phyloP scores from a whole-genome alignment of 257 asterid genomes.

The Ophiorrhiza pumila region DNA sequence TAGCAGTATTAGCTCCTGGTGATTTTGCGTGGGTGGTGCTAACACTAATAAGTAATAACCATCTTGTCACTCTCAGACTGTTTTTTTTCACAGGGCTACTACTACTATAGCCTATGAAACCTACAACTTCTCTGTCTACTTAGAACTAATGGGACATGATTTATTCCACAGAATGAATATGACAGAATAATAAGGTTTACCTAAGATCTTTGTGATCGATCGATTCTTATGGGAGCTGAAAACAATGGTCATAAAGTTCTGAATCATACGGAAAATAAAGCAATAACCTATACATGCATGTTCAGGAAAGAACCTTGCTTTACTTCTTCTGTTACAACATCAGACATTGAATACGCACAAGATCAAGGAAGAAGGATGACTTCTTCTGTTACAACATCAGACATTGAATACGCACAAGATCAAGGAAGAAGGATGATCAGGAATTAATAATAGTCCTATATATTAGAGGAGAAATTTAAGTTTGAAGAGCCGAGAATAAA shows the following conservation, averaged over 20 bases:
- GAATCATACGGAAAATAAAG: conserved; percentile 10
- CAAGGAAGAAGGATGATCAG: neutral
- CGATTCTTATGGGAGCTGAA: conserved; percentile 50
- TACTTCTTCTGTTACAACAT: neutral
- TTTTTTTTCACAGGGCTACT: neutral
- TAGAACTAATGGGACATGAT: neutral
- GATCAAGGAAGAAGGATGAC: neutral
- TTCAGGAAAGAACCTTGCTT: neutral
- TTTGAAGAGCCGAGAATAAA: conserved; percentile 25
- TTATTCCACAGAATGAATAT: neutral
- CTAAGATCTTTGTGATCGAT: conserved; percentile 19
- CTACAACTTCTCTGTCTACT: conserved; percentile 11
- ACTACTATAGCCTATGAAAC: conserved; percentile 6
- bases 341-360: no score
- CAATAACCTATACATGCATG: neutral
- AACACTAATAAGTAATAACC: conserved; percentile 41
- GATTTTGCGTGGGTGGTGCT: conserved; percentile 68
- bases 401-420: no score
- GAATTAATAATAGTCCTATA: neutral
- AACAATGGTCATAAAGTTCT: conserved; percentile 24
- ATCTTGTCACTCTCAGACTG: conserved; percentile 50
- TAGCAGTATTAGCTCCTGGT: conserved; percentile 5
- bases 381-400: neutral
- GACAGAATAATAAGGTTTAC: neutral
- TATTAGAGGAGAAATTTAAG: neutral